Evolutionary conservation across 805 yeast species (phyloP).

Genomic region (Pichia rugopelliculosa): DNA sequence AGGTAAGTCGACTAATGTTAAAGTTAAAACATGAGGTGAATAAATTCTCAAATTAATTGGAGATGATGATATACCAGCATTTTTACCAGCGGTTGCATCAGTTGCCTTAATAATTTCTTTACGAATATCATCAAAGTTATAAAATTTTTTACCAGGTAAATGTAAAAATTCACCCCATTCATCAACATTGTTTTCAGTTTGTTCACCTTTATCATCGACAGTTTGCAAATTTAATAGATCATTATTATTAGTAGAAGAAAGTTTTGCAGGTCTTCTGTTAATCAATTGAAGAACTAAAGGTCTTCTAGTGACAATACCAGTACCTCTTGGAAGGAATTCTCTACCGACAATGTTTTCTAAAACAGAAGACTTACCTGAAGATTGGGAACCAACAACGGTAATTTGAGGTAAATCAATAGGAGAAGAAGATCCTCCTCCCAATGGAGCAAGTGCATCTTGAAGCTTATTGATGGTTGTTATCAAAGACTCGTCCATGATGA

Average conservation of each 20-base stretch:
- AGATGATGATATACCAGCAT: conserved; percentile 82
- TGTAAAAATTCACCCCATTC: conserved; percentile 99
- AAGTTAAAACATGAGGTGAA: conserved; percentile 89
- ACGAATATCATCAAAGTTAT: conserved; percentile 82
- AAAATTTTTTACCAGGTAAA: conserved; percentile 79
- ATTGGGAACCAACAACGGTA: conserved; percentile 92
- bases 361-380: conserved; percentile 84
- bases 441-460: conserved; percentile 94
- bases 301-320: conserved; percentile 88
- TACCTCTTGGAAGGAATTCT: conserved; percentile 86
- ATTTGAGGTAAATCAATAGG: conserved; percentile 91
- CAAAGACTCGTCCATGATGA: conserved; percentile 62
- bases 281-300: conserved; percentile 78
- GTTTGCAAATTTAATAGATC: conserved; percentile 41
- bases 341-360: conserved; percentile 87
- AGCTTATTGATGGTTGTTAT: conserved; percentile 82
- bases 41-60: conserved; percentile 91
- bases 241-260: conserved; percentile 10
- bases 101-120: conserved; percentile 89
- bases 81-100: conserved; percentile 71
- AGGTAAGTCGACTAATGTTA: conserved; percentile 93
- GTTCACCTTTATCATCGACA: conserved; percentile 37
- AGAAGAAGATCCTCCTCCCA: conserved; percentile 84
- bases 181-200: conserved; percentile 61
- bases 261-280: conserved; percentile 43